These are phyloP conservation scores for Saccharum officinarum DNA, from an alignment of 176 grass and related monocot species.

Conservation along the genomic window DNA sequence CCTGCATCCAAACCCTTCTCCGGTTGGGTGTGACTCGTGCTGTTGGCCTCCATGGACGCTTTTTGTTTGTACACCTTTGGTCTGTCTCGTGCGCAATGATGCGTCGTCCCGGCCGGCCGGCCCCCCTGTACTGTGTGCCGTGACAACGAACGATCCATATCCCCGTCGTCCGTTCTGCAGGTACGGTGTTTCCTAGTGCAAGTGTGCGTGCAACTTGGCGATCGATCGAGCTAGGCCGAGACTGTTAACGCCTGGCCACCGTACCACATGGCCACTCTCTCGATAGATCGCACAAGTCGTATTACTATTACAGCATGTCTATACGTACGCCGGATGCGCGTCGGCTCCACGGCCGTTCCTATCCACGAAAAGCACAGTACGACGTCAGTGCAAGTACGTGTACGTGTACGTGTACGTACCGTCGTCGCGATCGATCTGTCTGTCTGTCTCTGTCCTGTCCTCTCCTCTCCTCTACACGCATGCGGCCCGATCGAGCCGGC, in stretches of 20 bases:
- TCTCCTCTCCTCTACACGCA: not conserved
- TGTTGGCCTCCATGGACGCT: constrained; percentile 26
- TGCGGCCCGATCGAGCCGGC: no score
- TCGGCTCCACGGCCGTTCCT: not conserved
- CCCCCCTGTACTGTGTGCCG: not conserved
- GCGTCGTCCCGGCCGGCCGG: not conserved
- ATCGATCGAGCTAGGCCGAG: not conserved
- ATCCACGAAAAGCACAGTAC: constrained; percentile 30
- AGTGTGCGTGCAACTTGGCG: not conserved
- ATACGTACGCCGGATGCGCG: no score
- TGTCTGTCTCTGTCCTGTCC: not conserved
- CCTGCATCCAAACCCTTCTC: constrained; percentile 29
- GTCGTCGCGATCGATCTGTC: constrained; percentile 12
- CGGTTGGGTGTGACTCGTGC: constrained; percentile 34
- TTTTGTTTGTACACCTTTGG: constrained; percentile 57
- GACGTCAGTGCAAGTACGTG: not conserved
- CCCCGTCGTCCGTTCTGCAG: not conserved
- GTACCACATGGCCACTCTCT: not conserved
- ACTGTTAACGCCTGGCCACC: not conserved
- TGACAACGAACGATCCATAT: not conserved
- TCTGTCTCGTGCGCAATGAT: constrained; percentile 47
- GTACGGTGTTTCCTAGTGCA: not conserved
- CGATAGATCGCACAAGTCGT: no score
- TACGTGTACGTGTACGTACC: not conserved
- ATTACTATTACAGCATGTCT: no score